Evolutionary conservation across 1,139 yeast genomes (phyloP), one percentile per base, ranked within the genome.

Genomic region (Scheffersomyces parashehatae): DNA sequence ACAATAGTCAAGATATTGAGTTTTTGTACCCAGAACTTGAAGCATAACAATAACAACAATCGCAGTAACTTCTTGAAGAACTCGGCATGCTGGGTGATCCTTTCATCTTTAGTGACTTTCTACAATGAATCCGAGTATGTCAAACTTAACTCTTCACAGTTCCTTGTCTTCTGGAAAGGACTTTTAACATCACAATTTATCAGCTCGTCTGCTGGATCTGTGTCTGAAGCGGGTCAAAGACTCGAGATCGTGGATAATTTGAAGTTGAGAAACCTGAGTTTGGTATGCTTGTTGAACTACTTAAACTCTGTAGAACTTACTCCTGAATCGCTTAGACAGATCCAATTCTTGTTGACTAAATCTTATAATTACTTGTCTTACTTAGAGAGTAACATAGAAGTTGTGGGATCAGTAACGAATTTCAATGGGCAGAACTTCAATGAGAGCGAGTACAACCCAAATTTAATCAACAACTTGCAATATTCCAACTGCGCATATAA

Each of bases 141-240:
- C 34, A 79, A 78, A 50, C 76, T 87, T 48, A 88, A 88, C 58
- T 75, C 89, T 3, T 79, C 93, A 0, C 96, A 88, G 57, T 75
- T 88, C 44, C 68, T 89, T 38, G 76, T 82, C 5, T 79, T 89
- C 49, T 90, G 97, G 96, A 88, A 88, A 56, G 81, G 83, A 46
- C 74, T 89, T n/a, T 68, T 90, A 42, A 85, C 90, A 50, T 70
- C 78, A 2, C 79, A 73, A 46, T 73, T 64, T 40, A 65, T 70
- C 31, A 62, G 73, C 16, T 54, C 68, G 1, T 60, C 64, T 10
- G 52, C 67, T 29, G 55, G 58, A 38, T 55, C 56, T 12, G 48
- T 58, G 4, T 40, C 52, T 3, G 62, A 58, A 13, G 59, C 56
- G n/a, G 55, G 51, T 4, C 65, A 65, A 45, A 56, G 58, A 11